Evolutionary conservation across 108 stramenopile species (phyloP).

Genomic region (Aurantiochytrium sp.): DNA sequence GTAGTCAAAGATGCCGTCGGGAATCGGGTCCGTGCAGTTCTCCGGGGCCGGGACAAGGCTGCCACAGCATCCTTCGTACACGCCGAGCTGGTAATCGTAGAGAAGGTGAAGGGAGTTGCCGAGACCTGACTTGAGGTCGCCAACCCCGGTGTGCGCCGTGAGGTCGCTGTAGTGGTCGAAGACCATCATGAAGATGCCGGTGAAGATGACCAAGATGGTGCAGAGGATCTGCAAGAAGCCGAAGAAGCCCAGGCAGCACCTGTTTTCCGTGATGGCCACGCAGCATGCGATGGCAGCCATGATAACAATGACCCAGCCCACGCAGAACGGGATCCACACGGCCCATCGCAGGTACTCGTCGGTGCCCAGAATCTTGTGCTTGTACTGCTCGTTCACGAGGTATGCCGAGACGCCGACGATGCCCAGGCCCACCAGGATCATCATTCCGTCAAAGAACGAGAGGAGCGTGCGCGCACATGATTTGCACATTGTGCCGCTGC

Average conservation of each 20-base stretch:
- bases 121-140: neutral
- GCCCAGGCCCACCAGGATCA: constrained; percentile 9
- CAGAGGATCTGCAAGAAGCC: neutral
- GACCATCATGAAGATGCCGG: neutral
- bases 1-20: neutral
- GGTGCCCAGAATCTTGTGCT: neutral
- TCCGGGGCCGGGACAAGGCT: neutral
- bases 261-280: neutral
- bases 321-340: neutral
- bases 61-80: neutral
- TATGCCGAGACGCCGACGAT: neutral
- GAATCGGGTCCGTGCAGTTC: neutral
- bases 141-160: neutral
- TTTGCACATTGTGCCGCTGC: neutral
- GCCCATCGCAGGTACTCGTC: neutral
- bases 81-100: neutral
- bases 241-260: neutral
- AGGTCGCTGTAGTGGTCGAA: neutral
- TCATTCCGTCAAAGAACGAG: neutral
- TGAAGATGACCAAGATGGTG: neutral
- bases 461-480: neutral
- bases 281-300: neutral
- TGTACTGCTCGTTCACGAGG: constrained; percentile 7
- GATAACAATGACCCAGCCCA: neutral
- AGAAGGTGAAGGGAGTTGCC: neutral